A percentile compares a stretch with the other conserved stretches of the same genome.
These are phyloP conservation scores for Eucalyptus marginata DNA, from an alignment of 345 rosid genomes.

Conservation along the genomic window DNA sequence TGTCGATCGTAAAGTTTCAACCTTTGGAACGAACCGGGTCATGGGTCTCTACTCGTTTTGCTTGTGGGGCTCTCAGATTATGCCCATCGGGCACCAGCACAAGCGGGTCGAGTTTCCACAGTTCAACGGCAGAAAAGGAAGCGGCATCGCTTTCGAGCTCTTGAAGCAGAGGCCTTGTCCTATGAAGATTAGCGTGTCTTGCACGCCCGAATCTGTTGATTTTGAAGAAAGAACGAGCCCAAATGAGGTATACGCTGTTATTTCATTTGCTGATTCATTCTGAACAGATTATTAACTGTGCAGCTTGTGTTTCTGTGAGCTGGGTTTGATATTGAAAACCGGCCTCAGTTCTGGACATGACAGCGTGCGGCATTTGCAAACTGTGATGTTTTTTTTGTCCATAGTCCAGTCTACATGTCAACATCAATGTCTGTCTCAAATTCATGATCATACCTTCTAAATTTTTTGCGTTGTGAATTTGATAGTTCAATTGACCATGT, in stretches of 20 bases:
- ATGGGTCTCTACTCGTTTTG: background rate
- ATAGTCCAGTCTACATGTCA: background rate
- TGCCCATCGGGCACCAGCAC: background rate
- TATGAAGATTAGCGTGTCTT: background rate
- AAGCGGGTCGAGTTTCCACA: background rate
- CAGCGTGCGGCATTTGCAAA: background rate
- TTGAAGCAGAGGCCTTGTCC: background rate
- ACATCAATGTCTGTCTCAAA: background rate
- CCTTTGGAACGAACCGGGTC: background rate
- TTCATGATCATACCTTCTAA: background rate
- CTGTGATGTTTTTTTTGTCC: background rate
- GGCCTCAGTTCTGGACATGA: background rate
- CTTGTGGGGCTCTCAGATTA: background rate
- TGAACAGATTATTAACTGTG: background rate
- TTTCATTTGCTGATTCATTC: background rate
- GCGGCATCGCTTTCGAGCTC: background rate
- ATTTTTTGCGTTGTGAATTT: background rate
- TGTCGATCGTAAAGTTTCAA: background rate
- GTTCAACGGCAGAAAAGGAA: background rate
- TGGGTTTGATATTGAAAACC: background rate
- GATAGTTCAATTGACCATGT: background rate
- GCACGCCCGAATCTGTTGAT: conserved; percentile 28
- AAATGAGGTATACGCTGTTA: conserved; percentile 30
- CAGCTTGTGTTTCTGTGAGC: background rate
- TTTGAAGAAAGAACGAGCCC: conserved; percentile 74